Base-by-base conservation (phyloP, 495 filamentous ascomycete genomes). In the Aeminium ludgeri region DNA sequence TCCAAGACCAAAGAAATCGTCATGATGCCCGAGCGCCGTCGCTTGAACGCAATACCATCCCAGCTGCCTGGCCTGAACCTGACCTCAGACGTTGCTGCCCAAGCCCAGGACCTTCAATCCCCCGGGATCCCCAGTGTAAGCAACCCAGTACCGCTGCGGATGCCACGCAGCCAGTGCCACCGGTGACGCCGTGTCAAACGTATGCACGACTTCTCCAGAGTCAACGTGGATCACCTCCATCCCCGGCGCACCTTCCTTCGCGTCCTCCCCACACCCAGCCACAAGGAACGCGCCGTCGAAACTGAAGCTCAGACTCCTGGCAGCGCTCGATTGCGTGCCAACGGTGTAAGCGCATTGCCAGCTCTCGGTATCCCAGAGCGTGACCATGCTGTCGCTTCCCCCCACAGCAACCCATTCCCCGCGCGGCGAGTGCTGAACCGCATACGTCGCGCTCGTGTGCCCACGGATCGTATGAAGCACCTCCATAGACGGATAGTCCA, bases 261-360 rank as follows among this genome's bases (percentile, higher is more conserved):
- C 34, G n/a, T 42, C 44, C 2, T 16, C 19, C 10, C 48, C 48
- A 46, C 80, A 81, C 10, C 83, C 84, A 10, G 79, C 86, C 15
- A 80, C 76, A 19, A 96, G 63, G 58, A 81, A 96, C 36, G 80
- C 77, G 1, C 89, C 86, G 53, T 94, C 91, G 52, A 84, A 96
- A 35, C 76, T 82, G 62, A 92, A 97, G 49, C 82, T 82, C 28
- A 97, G 71, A 53, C 75, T 84, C 47, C 76, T 77, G 18, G 95
- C 78, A 4, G 80, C 75, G 0, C 83, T 84, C n/a, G 69, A 67
- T 12, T 50, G 47, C 25, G 61, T 55, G 40, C 72, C 72, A 16
- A 94, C 63, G 3, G 83, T 92, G 40, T 82, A 74, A 35, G 77
- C 68, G 54, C 84, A 94, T 38, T 89, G 77, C 86, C 85, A 95